A percentile compares a stretch with the other conserved stretches of the same genome.
These are phyloP conservation scores for Cutaneotrichosporon cyanovorans DNA, from an alignment of 1,284 basidiomycete genomes.

Conservation along the genomic window DNA sequence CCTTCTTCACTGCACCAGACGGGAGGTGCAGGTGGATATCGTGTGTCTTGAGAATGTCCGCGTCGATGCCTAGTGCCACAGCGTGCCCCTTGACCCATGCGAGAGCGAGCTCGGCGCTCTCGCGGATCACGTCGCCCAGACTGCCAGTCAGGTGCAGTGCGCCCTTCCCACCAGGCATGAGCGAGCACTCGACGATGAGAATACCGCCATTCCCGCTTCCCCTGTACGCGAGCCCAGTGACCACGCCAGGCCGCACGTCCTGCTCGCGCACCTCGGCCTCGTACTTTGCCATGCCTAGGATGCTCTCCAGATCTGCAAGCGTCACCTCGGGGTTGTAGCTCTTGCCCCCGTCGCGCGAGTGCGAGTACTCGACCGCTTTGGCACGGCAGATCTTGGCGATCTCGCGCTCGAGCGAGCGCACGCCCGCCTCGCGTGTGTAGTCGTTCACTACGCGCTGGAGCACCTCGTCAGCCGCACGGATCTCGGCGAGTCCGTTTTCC, in stretches of 20 bases:
- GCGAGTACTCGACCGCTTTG: slow-evolving; percentile 81
- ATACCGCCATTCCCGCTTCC: slow-evolving; percentile 75
- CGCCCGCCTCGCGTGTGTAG: slow-evolving; percentile 92
- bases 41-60: slow-evolving; percentile 47
- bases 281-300: slow-evolving; percentile 73
- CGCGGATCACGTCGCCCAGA: slow-evolving; percentile 93
- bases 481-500: slow-evolving; percentile 72
- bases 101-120: slow-evolving; percentile 87
- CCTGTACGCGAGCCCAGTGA: slow-evolving; percentile 38
- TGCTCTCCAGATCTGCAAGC: slow-evolving; percentile 67
- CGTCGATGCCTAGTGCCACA: slow-evolving; percentile 57
- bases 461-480: slow-evolving; percentile 61
- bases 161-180: slow-evolving; percentile 33
- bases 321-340: slow-evolving; percentile 61
- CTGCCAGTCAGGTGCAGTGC: slow-evolving; percentile 62
- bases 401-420: slow-evolving; percentile 79
- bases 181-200: slow-evolving; percentile 52
- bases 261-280: slow-evolving; percentile 57
- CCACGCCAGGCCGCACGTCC: slow-evolving; percentile 30
- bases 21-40: slow-evolving; percentile 86
- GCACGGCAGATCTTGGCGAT: slow-evolving; percentile 76
- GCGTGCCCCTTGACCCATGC: slow-evolving; percentile 87
- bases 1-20: slow-evolving; percentile 90
- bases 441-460: slow-evolving; percentile 85
- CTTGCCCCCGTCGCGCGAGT: slow-evolving; percentile 19